phyloP scores from a whole-genome alignment of 1,284 basidiomycete species.

The Tranzscheliella williamsii region DNA sequence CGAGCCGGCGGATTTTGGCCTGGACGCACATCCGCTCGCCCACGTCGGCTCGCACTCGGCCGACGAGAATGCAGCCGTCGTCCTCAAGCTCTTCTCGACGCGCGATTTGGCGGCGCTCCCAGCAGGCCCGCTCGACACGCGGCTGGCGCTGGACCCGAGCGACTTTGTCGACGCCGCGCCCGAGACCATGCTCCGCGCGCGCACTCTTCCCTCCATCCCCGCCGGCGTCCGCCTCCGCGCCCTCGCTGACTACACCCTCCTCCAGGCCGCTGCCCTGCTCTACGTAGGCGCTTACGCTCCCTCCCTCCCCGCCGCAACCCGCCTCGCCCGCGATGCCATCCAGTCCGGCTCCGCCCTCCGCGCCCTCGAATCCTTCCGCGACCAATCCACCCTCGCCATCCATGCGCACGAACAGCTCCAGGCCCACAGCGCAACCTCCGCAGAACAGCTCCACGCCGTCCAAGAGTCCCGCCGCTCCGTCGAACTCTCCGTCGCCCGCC shows the following conservation, averaged over 20 bases:
- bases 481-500: slow-evolving; percentile 18
- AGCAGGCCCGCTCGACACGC: slow-evolving; percentile 1
- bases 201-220: slow-evolving; percentile 40
- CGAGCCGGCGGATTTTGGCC: slow-evolving; percentile 50
- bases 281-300: slow-evolving; percentile 46
- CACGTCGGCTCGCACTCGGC: slow-evolving; percentile 45
- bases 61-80: slow-evolving; percentile 53
- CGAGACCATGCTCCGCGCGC: slow-evolving; percentile 16
- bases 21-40: slow-evolving; percentile 41
- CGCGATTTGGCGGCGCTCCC: slow-evolving; percentile 2
- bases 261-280: slow-evolving; percentile 55
- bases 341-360: slow-evolving; percentile 30
- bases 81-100: slow-evolving; percentile 42
- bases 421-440: slow-evolving; percentile 1
- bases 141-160: slow-evolving; percentile 13
- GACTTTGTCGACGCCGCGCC: slow-evolving; percentile 14
- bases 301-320: slow-evolving; percentile 7
- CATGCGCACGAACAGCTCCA: slow-evolving; percentile 10
- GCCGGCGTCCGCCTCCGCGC: slow-evolving; percentile 39
- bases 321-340: slow-evolving; percentile 28
- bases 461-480: slow-evolving; percentile 24
- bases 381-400: slow-evolving; percentile 25
- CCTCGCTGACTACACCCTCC: slow-evolving; percentile 52
- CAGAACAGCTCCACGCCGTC: slow-evolving; percentile 6
- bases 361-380: slow-evolving; percentile 36